phyloP scores from a whole-genome alignment of 2,329 filamentous ascomycete species.

The Coleophoma eucalyptorum region DNA sequence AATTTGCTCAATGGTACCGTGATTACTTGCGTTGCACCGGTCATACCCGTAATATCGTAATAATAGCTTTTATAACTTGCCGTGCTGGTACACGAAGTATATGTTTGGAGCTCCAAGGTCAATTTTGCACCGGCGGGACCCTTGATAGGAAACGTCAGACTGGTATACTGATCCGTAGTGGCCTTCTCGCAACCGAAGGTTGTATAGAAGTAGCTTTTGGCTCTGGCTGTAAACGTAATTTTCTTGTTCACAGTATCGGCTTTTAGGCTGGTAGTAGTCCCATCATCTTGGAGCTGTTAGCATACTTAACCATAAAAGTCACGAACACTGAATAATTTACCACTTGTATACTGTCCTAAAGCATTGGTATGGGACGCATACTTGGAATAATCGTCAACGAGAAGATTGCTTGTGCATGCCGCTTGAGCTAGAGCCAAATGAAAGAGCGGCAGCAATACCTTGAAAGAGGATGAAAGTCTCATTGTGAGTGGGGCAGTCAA shows the following conservation, averaged over 20 bases:
- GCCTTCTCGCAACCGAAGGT: constrained; percentile 44
- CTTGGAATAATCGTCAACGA: constrained; percentile 26
- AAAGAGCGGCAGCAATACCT: not conserved
- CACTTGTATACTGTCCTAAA: constrained; percentile 31
- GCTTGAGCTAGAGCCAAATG: constrained; percentile 5
- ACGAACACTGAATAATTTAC: constrained; percentile 17
- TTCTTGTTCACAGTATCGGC: constrained; percentile 34
- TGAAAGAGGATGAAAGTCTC: not conserved
- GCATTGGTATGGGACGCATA: constrained; percentile 29
- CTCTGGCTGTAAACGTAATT: constrained; percentile 45
- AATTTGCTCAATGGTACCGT: constrained; percentile 47
- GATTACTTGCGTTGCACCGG: constrained; percentile 44
- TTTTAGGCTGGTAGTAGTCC: constrained; percentile 38
- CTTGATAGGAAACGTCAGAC: constrained; percentile 42
- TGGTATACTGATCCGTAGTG: constrained; percentile 40
- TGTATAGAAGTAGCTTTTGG: constrained; percentile 49
- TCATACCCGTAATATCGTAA: constrained; percentile 40
- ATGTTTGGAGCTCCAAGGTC: constrained; percentile 43
- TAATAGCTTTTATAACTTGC: constrained; percentile 37
- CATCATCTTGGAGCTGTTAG: constrained; percentile 38
- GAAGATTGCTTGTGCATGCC: constrained; percentile 22
- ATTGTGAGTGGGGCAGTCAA: not conserved
- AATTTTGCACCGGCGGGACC: constrained; percentile 36
- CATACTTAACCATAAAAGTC: too few relatives aligned
- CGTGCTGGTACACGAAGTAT: constrained; percentile 36